These are phyloP conservation scores for Hemisphaericaspora subhashii DNA, from an alignment of 1,139 yeast species.

Conservation along the genomic window DNA sequence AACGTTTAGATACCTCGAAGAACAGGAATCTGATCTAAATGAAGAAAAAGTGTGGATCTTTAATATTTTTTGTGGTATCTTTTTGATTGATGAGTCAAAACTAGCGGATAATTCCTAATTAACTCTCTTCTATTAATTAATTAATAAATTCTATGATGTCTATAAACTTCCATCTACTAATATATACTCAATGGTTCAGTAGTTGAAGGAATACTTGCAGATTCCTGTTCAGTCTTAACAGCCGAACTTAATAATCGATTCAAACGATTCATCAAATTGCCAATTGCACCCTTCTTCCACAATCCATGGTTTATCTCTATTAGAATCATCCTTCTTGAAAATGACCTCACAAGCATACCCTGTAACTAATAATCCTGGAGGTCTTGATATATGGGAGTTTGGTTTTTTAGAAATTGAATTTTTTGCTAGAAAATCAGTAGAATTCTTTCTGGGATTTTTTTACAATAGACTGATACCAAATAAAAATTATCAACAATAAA, in stretches of 20 bases:
- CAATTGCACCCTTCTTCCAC: slow-evolving; percentile 57
- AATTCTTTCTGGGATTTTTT: too few relatives aligned
- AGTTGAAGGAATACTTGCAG: neutral
- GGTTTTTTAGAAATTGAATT: too few relatives aligned
- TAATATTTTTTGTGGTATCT: too few relatives aligned
- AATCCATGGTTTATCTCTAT: slow-evolving; percentile 32
- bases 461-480: too few relatives aligned
- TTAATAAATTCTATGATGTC: neutral
- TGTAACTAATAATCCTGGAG: slow-evolving; percentile 87
- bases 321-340: slow-evolving; percentile 22
- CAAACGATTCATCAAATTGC: slow-evolving; percentile 10
- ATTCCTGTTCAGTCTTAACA: neutral
- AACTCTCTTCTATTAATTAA: too few relatives aligned
- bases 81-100: too few relatives aligned
- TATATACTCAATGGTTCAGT: neutral
- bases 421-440: too few relatives aligned
- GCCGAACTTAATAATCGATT: slow-evolving; percentile 5
- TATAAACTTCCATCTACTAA: slow-evolving; percentile 1
- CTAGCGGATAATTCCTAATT: neutral
- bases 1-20: too few relatives aligned
- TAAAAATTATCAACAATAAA: too few relatives aligned
- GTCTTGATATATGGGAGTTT: too few relatives aligned
- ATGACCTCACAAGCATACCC: slow-evolving; percentile 79
- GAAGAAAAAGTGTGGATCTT: too few relatives aligned
- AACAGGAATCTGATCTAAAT: too few relatives aligned